phyloP scores from a whole-genome alignment of 2,329 filamentous ascomycete species.

The Diaporthe eres region DNA sequence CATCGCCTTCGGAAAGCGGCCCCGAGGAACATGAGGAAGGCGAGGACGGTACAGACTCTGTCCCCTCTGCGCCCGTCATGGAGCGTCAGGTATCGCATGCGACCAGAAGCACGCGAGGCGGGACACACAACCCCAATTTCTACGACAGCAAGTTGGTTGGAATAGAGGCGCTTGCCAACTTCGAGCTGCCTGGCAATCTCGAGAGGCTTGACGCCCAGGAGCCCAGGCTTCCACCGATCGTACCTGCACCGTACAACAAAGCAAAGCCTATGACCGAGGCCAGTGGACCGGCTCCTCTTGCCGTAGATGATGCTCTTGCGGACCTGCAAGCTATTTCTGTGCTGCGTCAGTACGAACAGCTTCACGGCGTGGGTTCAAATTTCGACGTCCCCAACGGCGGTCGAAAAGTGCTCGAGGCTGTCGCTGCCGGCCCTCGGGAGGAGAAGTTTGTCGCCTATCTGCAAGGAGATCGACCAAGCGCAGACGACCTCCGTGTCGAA shows the following conservation, averaged over 20 bases:
- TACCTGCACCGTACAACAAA: conserved; percentile 72
- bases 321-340: conserved; percentile 72
- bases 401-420: conserved; percentile 69
- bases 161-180: conserved; percentile 71
- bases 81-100: conserved; percentile 75
- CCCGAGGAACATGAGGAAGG: conserved; percentile 66
- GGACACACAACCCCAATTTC: conserved; percentile 67
- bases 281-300: conserved; percentile 67
- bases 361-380: conserved; percentile 68
- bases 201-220: conserved; percentile 69
- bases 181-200: conserved; percentile 71
- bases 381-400: conserved; percentile 68
- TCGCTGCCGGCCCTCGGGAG: conserved; percentile 62
- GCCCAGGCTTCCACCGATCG: conserved; percentile 70
- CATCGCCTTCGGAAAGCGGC: conserved; percentile 66
- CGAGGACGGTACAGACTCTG: conserved; percentile 60
- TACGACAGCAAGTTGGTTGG: conserved; percentile 71
- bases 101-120: conserved; percentile 72
- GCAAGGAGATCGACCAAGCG: conserved; percentile 60
- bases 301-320: conserved; percentile 65
- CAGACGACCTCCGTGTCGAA: conserved; percentile 64
- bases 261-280: conserved; percentile 69
- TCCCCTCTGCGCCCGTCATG: conserved; percentile 68
- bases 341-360: conserved; percentile 68
- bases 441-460: conserved; percentile 65